phyloP scores from a whole-genome alignment of 2,329 filamentous ascomycete genomes.

The Helotiales sp. region DNA sequence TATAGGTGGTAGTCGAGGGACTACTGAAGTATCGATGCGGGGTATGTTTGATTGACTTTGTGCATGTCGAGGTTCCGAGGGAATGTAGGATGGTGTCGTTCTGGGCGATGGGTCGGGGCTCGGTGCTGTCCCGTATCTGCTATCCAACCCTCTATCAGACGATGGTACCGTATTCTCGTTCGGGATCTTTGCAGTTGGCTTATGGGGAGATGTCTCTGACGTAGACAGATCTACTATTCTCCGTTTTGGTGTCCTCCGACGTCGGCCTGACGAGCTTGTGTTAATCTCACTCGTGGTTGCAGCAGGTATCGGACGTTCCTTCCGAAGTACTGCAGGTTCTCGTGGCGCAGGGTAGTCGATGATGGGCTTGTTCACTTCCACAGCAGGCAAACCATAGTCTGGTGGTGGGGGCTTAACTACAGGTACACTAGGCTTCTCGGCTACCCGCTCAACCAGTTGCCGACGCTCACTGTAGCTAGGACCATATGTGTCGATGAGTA shows the following conservation, averaged over 20 bases:
- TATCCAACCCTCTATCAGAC: slow-evolving; percentile 22
- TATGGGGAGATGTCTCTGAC: slow-evolving; percentile 32
- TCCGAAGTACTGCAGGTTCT: slow-evolving; percentile 56
- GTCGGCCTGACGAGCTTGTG: slow-evolving; percentile 56
- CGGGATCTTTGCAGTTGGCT: slow-evolving; percentile 26
- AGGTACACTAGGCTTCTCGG: slow-evolving; percentile 73
- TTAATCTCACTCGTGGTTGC: slow-evolving; percentile 58
- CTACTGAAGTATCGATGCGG: slow-evolving; percentile 30
- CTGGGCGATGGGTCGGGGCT: slow-evolving; percentile 34
- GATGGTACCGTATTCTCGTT: slow-evolving; percentile 22
- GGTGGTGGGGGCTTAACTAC: slow-evolving; percentile 70
- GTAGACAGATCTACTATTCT: slow-evolving; percentile 66
- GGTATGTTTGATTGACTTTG: slow-evolving; percentile 28
- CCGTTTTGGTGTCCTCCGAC: slow-evolving; percentile 59
- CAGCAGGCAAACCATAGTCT: slow-evolving; percentile 56
- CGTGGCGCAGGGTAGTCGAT: slow-evolving; percentile 53
- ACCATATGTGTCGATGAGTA: slow-evolving; percentile 81
- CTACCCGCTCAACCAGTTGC: slow-evolving; percentile 77
- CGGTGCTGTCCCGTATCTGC: slow-evolving; percentile 27
- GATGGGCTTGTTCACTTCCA: slow-evolving; percentile 68
- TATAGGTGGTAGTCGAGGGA: slow-evolving; percentile 31
- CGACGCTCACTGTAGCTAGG: slow-evolving; percentile 86
- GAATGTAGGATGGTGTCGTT: slow-evolving; percentile 31
- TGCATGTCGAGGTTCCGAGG: slow-evolving; percentile 30
- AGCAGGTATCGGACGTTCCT: slow-evolving; percentile 53